Conservation (phyloP, 2,329 filamentous ascomycete species). For the Fusarium nanum region DNA sequence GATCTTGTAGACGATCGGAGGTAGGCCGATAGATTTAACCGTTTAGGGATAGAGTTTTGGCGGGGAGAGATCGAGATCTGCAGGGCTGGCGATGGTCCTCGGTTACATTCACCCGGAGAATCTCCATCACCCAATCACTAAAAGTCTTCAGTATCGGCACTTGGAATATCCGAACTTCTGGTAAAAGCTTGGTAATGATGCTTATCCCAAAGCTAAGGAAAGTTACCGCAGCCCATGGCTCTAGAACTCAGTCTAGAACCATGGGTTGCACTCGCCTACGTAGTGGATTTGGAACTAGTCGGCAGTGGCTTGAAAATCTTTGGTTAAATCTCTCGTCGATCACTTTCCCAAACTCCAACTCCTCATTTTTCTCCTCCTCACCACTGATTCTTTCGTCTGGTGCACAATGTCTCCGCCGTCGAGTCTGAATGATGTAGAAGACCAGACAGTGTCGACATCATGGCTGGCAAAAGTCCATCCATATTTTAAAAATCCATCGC, state of each 20-base stretch:
- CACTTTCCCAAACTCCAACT: neutral
- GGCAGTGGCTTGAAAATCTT: neutral
- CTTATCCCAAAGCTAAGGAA: neutral
- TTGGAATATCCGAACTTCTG: neutral
- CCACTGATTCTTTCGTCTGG: neutral
- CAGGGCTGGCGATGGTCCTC: constrained; percentile 20
- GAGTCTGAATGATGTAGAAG: constrained; percentile 13
- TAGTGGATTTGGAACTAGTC: neutral
- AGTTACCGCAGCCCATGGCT: neutral
- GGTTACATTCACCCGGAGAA: neutral
- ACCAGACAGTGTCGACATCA: constrained; percentile 30
- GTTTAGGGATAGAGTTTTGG: neutral
- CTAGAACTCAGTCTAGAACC: constrained; percentile 2
- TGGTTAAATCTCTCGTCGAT: constrained; percentile 2
- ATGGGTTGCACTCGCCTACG: neutral
- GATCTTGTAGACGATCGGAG: too few relatives aligned
- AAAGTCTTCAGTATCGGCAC: neutral
- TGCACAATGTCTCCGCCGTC: constrained; percentile 15
- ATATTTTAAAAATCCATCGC: constrained; percentile 46
- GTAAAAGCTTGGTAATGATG: neutral
- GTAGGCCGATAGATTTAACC: constrained; percentile 24
- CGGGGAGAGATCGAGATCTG: constrained; percentile 22
- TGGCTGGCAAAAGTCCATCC: constrained; percentile 49
- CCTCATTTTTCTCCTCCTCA: neutral
- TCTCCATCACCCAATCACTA: constrained; percentile 3